These are phyloP conservation scores for Agmasoma carcini DNA, from an alignment of 371 early-diverging fungal species.

Conservation along the genomic window DNA sequence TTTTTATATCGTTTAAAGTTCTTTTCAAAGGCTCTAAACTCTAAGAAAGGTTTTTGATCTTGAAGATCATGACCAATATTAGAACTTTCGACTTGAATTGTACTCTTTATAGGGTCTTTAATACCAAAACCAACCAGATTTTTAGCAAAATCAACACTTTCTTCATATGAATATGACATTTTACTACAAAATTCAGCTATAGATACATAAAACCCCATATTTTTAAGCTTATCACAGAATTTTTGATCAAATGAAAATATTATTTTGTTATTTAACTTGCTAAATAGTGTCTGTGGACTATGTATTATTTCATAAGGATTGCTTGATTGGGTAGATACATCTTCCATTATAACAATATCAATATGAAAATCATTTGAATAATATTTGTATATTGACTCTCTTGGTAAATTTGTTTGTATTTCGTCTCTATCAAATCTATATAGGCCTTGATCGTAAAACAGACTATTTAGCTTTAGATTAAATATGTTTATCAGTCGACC, in stretches of 20 bases:
- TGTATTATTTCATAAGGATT: neutral
- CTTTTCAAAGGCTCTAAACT: neutral
- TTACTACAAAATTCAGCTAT: slow-evolving; percentile 20
- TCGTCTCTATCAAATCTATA: slow-evolving; percentile 32
- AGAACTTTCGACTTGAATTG: neutral
- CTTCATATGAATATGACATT: slow-evolving; percentile 8
- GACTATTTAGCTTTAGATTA: slow-evolving; percentile 18
- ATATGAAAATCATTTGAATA: slow-evolving; percentile 33
- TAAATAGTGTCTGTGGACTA: slow-evolving; percentile 8
- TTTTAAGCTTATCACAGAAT: slow-evolving; percentile 9
- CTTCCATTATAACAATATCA: slow-evolving; percentile 31
- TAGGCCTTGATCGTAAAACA: slow-evolving; percentile 29
- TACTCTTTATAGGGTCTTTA: slow-evolving; percentile 4
- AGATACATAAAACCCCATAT: slow-evolving; percentile 13
- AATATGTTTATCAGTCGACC: slow-evolving; percentile 3
- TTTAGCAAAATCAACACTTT: neutral
- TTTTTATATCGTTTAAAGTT: neutral
- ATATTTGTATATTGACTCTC: neutral
- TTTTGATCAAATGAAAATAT: neutral
- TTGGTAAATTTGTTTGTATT: neutral
- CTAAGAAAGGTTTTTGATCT: neutral
- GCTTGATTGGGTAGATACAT: neutral
- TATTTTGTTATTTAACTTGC: neutral
- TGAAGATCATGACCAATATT: neutral
- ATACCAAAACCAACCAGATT: slow-evolving; percentile 6